Percentiles rank a stretch among this genome's conserved stretches.
Evolutionary conservation across 441 rosid genomes (phyloP).

Genomic region (Euphorbia corollata): DNA sequence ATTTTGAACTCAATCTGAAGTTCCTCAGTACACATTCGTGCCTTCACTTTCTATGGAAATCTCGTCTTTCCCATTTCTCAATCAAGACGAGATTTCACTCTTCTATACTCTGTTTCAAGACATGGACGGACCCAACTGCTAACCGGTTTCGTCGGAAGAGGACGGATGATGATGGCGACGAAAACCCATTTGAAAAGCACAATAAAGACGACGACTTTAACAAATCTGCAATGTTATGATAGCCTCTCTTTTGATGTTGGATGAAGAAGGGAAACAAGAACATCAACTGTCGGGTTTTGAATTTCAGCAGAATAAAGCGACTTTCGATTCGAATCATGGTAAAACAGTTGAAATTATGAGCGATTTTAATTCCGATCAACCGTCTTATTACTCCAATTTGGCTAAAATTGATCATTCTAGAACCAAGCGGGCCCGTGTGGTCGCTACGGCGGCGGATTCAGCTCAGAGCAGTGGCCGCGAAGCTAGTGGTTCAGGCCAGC

Average conservation of each 20-base stretch:
- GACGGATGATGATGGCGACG: conserved; percentile 25
- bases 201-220: conserved; percentile 13
- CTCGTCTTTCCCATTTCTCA: conserved; percentile 47
- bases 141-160: conserved; percentile 28
- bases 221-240: conserved; percentile 35
- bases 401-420: conserved; percentile 29
- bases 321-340: conserved; percentile 37
- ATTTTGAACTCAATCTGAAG: no score
- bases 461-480: conserved; percentile 9
- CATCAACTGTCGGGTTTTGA: conserved; percentile 33
- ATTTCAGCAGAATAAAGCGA: conserved; percentile 32
- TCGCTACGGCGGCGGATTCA: conserved; percentile 12
- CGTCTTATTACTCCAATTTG: conserved; percentile 33
- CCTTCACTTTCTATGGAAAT: conserved; percentile 47
- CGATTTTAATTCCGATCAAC: conserved; percentile 30
- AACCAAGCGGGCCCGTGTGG: conserved; percentile 37
- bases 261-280: conserved; percentile 56
- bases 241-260: conserved; percentile 45
- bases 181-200: conserved; percentile 3
- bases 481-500: conserved; percentile 13
- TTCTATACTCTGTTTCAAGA: conserved; percentile 41
- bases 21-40: no score
- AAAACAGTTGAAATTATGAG: conserved; percentile 30
- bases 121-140: conserved; percentile 27
- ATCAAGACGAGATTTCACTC: conserved; percentile 52